Base-by-base conservation (phyloP, 441 rosid genomes). In the Metrosideros polymorpha region DNA sequence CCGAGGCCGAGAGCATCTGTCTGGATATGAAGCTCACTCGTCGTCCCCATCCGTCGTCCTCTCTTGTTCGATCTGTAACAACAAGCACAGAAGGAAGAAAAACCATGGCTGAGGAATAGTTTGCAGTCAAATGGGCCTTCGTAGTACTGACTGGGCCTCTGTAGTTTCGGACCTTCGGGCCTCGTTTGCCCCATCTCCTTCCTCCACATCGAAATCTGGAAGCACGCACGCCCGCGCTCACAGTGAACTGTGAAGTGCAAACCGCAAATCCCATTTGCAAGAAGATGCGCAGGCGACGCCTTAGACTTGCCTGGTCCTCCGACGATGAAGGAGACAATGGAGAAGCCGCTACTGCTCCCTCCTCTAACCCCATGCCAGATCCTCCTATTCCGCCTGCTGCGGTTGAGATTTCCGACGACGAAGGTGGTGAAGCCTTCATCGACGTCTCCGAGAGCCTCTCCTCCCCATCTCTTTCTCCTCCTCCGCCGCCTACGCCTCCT, bases 201-300 rank as follows among this genome's bases (percentile, higher is more conserved):
- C 63, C 63, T 56, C 63, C 18, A n/a, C 63, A 57, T 57, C 32
- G 4, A 55, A 25, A 9, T 30, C 76, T 15, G 19, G 29, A 63
- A 30, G 12, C 42, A 63, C 12, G 29, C 77, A 3, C 79, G 3
- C 47, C 1, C 79, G 8, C 6, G 7, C 30, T 14, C 19, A 29
- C 15, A 14, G 71, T 30, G 66, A 59, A 32, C 3, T 1, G 86
- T 18, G 89, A 86, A 59, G 91, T 63, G 85, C 91, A 55, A 86
- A 89, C 88, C 79, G 92, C 90, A 86, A 87, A 84, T 59, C 86
- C 90, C 76, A 71, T 17, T 85, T 49, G 84, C 50, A 82, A 85
- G 42, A 50, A 87, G 27, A 96, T 95, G 99, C 85, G 83, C 63
- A 87, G 96, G 85, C 89, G 99, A 85, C 96, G 98, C 82, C 93